A percentile compares a stretch with the other conserved stretches of the same genome.
Evolutionary conservation across 2,329 filamentous ascomycete species (phyloP).

Genomic region (Trichothecium roseum): DNA sequence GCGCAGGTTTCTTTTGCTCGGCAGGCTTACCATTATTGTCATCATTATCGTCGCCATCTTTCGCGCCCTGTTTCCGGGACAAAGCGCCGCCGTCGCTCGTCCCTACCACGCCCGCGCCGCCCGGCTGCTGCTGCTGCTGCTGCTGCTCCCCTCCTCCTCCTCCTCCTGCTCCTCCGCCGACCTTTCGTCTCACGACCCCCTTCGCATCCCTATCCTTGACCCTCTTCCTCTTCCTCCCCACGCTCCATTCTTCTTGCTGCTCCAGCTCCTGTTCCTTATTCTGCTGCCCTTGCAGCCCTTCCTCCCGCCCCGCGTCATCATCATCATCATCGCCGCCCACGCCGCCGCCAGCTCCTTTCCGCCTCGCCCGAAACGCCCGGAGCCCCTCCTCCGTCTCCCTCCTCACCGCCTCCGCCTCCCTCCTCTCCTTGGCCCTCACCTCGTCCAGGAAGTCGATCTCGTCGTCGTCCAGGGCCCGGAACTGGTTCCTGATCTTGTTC

Average conservation of each 20-base stretch:
- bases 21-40: conserved; percentile 1
- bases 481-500: conserved; percentile 63
- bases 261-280: conserved; percentile 12
- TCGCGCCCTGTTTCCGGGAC: background rate
- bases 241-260: conserved; percentile 20
- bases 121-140: conserved; percentile 1
- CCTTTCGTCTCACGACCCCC: conserved; percentile 13
- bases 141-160: conserved; percentile 2
- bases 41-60: conserved; percentile 1
- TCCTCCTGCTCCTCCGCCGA: conserved; percentile 7
- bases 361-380: conserved; percentile 41
- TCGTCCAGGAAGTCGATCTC: conserved; percentile 66
- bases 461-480: conserved; percentile 66
- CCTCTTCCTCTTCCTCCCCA: conserved; percentile 26
- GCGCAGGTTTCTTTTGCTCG: conserved; percentile 12
- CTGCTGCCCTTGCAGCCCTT: conserved; percentile 18
- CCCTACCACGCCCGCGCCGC: conserved; percentile 3
- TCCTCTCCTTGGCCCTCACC: conserved; percentile 35
- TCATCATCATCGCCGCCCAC: conserved; percentile 12
- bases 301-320: conserved; percentile 6
- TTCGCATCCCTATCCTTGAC: conserved; percentile 24
- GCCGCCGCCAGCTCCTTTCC: conserved; percentile 20
- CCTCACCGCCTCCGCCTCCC: conserved; percentile 42
- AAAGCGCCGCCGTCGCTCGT: conserved; percentile 2
- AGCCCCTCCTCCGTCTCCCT: conserved; percentile 48